phyloP scores from a whole-genome alignment of 2,329 filamentous ascomycete species.

The Pseudocercospora eumusae region DNA sequence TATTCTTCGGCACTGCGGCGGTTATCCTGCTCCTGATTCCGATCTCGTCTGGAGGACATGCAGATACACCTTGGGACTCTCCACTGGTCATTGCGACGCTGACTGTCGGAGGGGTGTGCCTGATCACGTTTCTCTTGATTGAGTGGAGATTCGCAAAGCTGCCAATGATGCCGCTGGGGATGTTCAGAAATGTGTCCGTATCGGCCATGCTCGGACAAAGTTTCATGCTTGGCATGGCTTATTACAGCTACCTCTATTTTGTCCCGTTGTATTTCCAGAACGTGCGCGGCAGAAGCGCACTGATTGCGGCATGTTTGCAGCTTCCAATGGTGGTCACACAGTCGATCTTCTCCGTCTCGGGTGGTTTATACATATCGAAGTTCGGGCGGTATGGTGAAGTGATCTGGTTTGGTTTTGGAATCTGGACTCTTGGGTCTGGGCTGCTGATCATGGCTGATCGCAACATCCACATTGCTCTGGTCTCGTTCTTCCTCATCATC shows the following conservation, averaged over 20 bases:
- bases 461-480: slow-evolving; percentile 49
- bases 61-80: slow-evolving; percentile 55
- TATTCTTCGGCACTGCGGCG: slow-evolving; percentile 56
- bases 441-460: slow-evolving; percentile 55
- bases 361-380: slow-evolving; percentile 61
- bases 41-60: slow-evolving; percentile 56
- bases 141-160: slow-evolving; percentile 59
- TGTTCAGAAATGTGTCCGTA: slow-evolving; percentile 60
- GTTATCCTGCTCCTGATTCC: slow-evolving; percentile 65
- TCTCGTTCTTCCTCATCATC: slow-evolving; percentile 55
- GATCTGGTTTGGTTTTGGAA: slow-evolving; percentile 53
- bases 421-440: slow-evolving; percentile 57
- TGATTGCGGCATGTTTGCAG: slow-evolving; percentile 55
- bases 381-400: slow-evolving; percentile 61
- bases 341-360: slow-evolving; percentile 49
- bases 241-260: slow-evolving; percentile 62
- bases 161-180: slow-evolving; percentile 60
- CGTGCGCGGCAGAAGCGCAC: slow-evolving; percentile 48
- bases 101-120: slow-evolving; percentile 49
- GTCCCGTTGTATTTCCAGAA: slow-evolving; percentile 63
- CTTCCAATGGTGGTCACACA: slow-evolving; percentile 55
- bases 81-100: slow-evolving; percentile 63
- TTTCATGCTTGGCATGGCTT: slow-evolving; percentile 62
- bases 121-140: slow-evolving; percentile 53
- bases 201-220: slow-evolving; percentile 59